Conservation (phyloP, 2,329 filamentous ascomycete genomes). For the Hymenoscyphus fraxineus region DNA sequence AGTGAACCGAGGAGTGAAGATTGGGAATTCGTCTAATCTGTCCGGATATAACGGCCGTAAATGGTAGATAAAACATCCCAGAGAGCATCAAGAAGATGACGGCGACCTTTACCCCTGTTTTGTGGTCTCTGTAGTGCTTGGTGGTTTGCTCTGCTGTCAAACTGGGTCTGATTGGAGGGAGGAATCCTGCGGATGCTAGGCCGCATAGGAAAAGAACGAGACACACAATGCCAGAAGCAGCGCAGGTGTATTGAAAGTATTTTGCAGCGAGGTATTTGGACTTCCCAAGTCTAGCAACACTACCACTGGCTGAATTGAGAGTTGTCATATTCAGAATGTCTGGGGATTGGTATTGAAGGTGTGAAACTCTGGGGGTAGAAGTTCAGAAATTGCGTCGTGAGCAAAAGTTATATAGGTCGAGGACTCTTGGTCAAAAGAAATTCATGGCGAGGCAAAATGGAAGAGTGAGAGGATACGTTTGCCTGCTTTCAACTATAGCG, state of each 20-base stretch:
- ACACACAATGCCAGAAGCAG: neutral
- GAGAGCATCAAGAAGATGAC: neutral
- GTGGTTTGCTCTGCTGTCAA: neutral
- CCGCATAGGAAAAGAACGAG: neutral
- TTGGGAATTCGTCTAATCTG: neutral
- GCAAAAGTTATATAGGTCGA: neutral
- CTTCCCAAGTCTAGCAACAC: neutral
- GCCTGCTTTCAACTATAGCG: neutral
- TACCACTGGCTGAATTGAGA: neutral
- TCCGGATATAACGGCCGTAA: neutral
- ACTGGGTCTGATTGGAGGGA: neutral
- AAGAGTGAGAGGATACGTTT: neutral
- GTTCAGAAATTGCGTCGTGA: neutral
- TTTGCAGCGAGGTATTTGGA: neutral
- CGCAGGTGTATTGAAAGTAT: neutral
- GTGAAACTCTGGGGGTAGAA: neutral
- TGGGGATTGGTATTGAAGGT: neutral
- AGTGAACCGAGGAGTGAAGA: neutral
- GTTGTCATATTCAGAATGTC: neutral
- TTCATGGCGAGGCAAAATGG: neutral
- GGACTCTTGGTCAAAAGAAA: neutral
- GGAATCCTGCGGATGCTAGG: neutral
- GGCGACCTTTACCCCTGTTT: neutral
- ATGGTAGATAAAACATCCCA: neutral
- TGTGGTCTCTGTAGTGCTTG: neutral